Evolutionary conservation across 495 filamentous ascomycete species (phyloP).

Genomic region (Neurospora africana): DNA sequence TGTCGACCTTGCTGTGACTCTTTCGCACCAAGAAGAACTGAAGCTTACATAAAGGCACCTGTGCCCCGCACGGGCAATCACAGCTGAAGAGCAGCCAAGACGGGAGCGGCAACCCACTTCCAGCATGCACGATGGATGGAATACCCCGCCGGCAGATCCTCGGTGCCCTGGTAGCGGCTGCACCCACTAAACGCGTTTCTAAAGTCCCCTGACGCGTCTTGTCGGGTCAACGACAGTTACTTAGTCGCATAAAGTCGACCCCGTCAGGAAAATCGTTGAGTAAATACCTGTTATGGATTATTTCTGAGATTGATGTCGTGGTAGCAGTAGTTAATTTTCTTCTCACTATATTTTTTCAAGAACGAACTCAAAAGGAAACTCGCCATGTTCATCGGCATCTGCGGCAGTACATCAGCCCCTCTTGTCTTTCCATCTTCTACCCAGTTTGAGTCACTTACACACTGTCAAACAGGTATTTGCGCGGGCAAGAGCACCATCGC

Average conservation of each 20-base stretch:
- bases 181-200: background rate
- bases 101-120: background rate
- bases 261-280: background rate
- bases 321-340: background rate
- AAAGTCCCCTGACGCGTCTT: background rate
- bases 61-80: too few relatives aligned
- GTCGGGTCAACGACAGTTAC: background rate
- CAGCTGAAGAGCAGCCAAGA: background rate
- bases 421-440: background rate
- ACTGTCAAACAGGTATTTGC: conserved; percentile 56
- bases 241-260: background rate
- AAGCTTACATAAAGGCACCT: background rate
- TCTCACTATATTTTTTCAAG: background rate
- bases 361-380: background rate
- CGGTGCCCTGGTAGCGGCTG: background rate
- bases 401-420: conserved; percentile 55
- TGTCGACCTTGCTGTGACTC: background rate
- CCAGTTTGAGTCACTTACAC: conserved; percentile 13
- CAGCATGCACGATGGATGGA: background rate
- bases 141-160: background rate
- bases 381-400: conserved; percentile 85
- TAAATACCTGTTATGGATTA: background rate
- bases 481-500: conserved; percentile 83
- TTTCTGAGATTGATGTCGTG: background rate
- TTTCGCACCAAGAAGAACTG: background rate